Conservation (phyloP, 2,329 filamentous ascomycete genomes). For the Cordyceps cicadae region DNA sequence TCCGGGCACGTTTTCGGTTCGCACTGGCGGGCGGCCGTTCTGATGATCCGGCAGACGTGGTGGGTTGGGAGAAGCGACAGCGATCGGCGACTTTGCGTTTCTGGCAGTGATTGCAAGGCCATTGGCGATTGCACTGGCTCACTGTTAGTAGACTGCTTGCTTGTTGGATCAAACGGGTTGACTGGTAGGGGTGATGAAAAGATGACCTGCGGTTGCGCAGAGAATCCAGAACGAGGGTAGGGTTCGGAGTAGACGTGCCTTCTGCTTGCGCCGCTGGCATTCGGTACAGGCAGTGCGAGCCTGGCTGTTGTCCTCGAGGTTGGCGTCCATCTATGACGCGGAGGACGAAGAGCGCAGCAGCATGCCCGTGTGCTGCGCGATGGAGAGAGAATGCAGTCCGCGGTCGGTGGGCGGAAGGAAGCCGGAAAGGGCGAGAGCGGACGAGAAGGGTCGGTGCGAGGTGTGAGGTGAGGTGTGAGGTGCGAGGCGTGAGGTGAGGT, state of each 20-base stretch:
- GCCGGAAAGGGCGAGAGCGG: not conserved
- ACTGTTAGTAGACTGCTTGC: conserved; percentile 8
- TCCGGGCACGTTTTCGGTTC: conserved; percentile 11
- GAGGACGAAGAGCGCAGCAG: not conserved
- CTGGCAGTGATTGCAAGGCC: conserved; percentile 32
- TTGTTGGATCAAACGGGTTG: not conserved
- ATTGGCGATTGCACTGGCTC: conserved; percentile 30
- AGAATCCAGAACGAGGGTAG: not conserved
- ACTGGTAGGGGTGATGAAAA: not conserved
- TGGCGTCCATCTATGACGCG: conserved; percentile 11
- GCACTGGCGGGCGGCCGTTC: conserved; percentile 16
- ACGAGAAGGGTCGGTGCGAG: not conserved
- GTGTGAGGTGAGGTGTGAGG: not conserved
- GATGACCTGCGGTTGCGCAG: not conserved
- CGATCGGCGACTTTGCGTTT: conserved; percentile 31
- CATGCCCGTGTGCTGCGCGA: not conserved
- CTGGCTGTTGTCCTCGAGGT: conserved; percentile 12
- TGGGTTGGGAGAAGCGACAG: conserved; percentile 24
- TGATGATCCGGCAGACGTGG: conserved; percentile 10
- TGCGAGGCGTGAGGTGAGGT: too few species aligned
- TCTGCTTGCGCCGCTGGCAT: conserved; percentile 33
- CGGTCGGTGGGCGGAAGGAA: not conserved
- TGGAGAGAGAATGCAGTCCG: not conserved
- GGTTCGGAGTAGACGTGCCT: conserved; percentile 18
- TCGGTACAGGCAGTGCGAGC: conserved; percentile 34